Conservation (phyloP, 2,329 filamentous ascomycete genomes). For the Aspergillus sp. region DNA sequence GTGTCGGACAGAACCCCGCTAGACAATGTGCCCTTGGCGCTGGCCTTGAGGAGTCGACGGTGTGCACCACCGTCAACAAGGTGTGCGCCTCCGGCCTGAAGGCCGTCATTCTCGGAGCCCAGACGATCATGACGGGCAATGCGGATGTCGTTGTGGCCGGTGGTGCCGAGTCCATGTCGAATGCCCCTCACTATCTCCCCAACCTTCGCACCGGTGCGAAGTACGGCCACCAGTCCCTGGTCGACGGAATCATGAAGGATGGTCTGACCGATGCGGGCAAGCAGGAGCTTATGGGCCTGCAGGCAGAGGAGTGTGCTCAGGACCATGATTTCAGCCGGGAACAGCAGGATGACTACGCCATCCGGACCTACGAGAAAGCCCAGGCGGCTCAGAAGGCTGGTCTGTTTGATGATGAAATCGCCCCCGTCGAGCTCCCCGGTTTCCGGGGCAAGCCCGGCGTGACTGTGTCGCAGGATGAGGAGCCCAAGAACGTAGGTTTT, state of each 20-base stretch:
- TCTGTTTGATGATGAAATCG: slow-evolving; percentile 81
- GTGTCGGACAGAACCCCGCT: slow-evolving; percentile 92
- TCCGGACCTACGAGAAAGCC: slow-evolving; percentile 90
- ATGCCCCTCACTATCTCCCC: slow-evolving; percentile 92
- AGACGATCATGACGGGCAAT: slow-evolving; percentile 96
- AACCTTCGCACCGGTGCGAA: slow-evolving; percentile 83
- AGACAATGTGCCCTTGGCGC: slow-evolving; percentile 89
- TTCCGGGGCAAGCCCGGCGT: slow-evolving; percentile 86
- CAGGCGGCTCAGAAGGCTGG: slow-evolving; percentile 80
- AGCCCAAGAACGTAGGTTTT: slow-evolving; percentile 77
- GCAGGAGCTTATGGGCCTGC: slow-evolving; percentile 94
- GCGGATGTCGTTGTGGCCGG: slow-evolving; percentile 90
- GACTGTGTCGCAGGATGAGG: slow-evolving; percentile 81
- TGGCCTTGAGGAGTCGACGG: slow-evolving; percentile 74
- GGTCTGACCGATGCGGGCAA: slow-evolving; percentile 87
- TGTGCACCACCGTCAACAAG: slow-evolving; percentile 97
- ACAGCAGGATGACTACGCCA: slow-evolving; percentile 92
- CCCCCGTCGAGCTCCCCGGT: slow-evolving; percentile 81
- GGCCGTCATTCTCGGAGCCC: slow-evolving; percentile 88
- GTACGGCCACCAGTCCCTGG: slow-evolving; percentile 84
- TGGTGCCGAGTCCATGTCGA: slow-evolving; percentile 98
- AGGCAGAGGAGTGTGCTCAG: slow-evolving; percentile 84
- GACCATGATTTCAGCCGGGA: slow-evolving; percentile 81
- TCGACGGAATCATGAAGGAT: slow-evolving; percentile 92
- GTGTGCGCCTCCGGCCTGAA: slow-evolving; percentile 96